Percentiles rank a stretch among this genome's conserved stretches.
These are phyloP conservation scores for Asterella californica DNA, from an alignment of 225 moss, liverwort and hornwort species.

Conservation along the genomic window DNA sequence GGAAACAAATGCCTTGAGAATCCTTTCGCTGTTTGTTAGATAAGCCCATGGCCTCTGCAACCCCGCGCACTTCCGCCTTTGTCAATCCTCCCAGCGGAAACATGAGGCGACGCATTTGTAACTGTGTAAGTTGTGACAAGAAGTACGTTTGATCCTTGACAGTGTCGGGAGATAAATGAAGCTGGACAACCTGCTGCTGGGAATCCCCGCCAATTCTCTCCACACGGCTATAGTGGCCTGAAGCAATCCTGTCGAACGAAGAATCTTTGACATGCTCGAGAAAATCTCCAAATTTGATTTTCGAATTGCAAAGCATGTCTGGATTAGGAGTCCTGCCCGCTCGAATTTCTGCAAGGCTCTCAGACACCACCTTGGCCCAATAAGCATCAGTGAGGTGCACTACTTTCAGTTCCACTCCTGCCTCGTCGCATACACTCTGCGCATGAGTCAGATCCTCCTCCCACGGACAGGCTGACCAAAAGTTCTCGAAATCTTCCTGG, in stretches of 20 bases:
- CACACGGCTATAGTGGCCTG: slow-evolving; percentile 90
- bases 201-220: slow-evolving; percentile 30
- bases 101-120: slow-evolving; percentile 70
- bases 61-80: slow-evolving; percentile 77
- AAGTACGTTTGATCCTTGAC: slow-evolving; percentile 98
- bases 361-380: slow-evolving; percentile 75
- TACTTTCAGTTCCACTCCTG: slow-evolving; percentile 77
- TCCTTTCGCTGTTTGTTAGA: slow-evolving; percentile 84
- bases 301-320: slow-evolving; percentile 92
- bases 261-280: slow-evolving; percentile 65
- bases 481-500: slow-evolving; percentile 97
- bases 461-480: slow-evolving; percentile 97
- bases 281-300: slow-evolving; percentile 92
- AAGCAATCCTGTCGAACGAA: slow-evolving; percentile 80
- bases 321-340: slow-evolving; percentile 96
- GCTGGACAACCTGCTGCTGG: slow-evolving; percentile 38
- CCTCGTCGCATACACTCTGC: slow-evolving; percentile 81
- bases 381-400: slow-evolving; percentile 92
- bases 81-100: slow-evolving; percentile 77
- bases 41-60: slow-evolving; percentile 73
- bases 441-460: slow-evolving; percentile 90
- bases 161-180: slow-evolving; percentile 77
- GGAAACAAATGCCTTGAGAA: slow-evolving; percentile 98
- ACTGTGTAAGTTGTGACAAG: slow-evolving; percentile 73
- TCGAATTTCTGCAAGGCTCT: slow-evolving; percentile 73